Conservation (phyloP, 2,329 filamentous ascomycete species). For the Herpotrichia juniperi region DNA sequence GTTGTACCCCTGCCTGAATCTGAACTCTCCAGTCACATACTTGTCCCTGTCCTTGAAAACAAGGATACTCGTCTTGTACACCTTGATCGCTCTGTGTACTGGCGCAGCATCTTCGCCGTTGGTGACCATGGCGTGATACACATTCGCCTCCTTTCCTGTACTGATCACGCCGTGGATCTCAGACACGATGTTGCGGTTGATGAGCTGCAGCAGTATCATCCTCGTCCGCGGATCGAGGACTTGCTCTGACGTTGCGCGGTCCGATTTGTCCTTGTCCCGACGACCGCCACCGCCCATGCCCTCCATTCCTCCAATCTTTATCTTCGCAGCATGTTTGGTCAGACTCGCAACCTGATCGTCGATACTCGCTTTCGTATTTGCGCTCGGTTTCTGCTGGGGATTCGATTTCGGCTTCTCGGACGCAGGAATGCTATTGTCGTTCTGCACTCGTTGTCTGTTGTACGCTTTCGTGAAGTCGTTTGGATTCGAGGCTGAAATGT, state of each 20-base stretch:
- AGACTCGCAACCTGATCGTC: conserved; percentile 90
- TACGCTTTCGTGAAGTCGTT: conserved; percentile 83
- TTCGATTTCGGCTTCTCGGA: conserved; percentile 73
- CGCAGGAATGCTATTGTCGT: conserved; percentile 57
- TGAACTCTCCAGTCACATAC: conserved; percentile 92
- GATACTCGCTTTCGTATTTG: conserved; percentile 79
- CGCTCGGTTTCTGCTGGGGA: conserved; percentile 71
- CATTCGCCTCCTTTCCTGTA: conserved; percentile 97
- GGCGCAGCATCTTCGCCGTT: conserved; percentile 53
- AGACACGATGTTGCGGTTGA: conserved; percentile 86
- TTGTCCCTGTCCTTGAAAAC: conserved; percentile 98
- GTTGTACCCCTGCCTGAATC: conserved; percentile 89
- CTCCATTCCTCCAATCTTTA: conserved; percentile 69
- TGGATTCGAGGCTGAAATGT: conserved; percentile 62
- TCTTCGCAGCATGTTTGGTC: conserved; percentile 82
- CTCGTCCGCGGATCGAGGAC: conserved; percentile 92
- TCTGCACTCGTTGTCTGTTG: conserved; percentile 79
- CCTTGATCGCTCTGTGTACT: conserved; percentile 88
- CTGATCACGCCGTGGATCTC: conserved; percentile 95
- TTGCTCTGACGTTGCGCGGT: conserved; percentile 92
- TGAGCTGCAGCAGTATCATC: conserved; percentile 95
- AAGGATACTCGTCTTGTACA: conserved; percentile 97
- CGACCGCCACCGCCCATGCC: conserved; percentile 54
- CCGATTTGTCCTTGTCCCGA: conserved; percentile 80
- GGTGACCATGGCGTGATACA: conserved; percentile 83